phyloP scores from a whole-genome alignment of 2,329 filamentous ascomycete genomes.

The Pestalotiopsis fici region DNA sequence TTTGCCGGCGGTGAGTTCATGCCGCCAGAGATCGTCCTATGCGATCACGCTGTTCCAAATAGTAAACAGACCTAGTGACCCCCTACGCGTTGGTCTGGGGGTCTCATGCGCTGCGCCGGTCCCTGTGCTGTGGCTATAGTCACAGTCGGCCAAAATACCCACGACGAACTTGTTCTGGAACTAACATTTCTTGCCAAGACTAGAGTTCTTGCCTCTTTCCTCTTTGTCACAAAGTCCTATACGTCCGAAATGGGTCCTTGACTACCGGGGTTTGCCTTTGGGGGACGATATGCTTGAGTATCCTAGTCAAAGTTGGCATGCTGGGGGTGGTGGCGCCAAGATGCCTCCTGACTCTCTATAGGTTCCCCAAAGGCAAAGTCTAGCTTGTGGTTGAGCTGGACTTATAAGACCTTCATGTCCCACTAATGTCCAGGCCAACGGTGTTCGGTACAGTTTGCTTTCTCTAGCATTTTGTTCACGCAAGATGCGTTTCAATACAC shows the following conservation, averaged over 20 bases:
- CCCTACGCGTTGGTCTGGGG: not conserved
- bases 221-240: not conserved
- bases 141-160: constrained; percentile 4
- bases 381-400: not conserved
- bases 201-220: not conserved
- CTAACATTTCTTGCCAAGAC: not conserved
- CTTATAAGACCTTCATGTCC: constrained; percentile 5
- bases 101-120: constrained; percentile 1
- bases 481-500: constrained; percentile 28
- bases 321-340: not conserved
- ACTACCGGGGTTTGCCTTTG: not conserved
- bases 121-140: not conserved
- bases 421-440: not conserved
- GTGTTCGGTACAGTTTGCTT: not conserved
- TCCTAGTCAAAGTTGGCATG: not conserved
- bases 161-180: not conserved
- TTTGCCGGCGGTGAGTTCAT: not conserved
- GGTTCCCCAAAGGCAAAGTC: not conserved
- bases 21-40: not conserved
- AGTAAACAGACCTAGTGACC: constrained; percentile 6
- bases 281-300: not conserved
- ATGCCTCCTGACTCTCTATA: not conserved
- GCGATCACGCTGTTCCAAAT: not conserved
- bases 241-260: not conserved
- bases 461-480: not conserved